A percentile compares a stretch with the other conserved stretches of the same genome.
These are phyloP conservation scores for Lepidium africanum DNA, from an alignment of 345 rosid species.

Conservation along the genomic window DNA sequence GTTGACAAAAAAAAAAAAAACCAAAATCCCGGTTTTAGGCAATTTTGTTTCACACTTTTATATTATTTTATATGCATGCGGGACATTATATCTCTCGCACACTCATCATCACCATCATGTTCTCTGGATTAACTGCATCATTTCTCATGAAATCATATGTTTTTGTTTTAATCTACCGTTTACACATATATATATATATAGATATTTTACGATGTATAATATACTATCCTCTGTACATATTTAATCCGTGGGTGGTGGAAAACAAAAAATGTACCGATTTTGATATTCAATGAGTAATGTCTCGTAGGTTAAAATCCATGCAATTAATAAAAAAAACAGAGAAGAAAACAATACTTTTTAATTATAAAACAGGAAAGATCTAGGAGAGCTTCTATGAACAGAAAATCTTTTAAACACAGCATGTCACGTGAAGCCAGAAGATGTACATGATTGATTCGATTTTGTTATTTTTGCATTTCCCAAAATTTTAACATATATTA, in stretches of 20 bases:
- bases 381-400: slow-evolving; percentile 28
- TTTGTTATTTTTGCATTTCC: slow-evolving; percentile 23
- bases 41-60: too few species aligned
- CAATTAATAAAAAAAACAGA: neutral
- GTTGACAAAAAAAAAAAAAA: too few species aligned
- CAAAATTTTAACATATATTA: too few species aligned
- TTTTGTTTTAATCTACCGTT: neutral
- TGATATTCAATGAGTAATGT: neutral
- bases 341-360: neutral
- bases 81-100: too few species aligned
- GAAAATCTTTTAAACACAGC: slow-evolving; percentile 16
- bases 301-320: neutral
- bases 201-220: neutral
- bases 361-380: neutral
- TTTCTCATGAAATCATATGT: neutral
- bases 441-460: slow-evolving; percentile 29
- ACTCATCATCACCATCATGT: neutral
- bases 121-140: neutral
- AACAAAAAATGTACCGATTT: too few species aligned
- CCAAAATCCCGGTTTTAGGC: too few species aligned
- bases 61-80: too few species aligned
- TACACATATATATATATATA: neutral
- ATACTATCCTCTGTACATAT: neutral
- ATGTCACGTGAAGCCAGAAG: slow-evolving; percentile 31
- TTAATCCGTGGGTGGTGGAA: too few species aligned